These are phyloP conservation scores for Puya raimondii DNA, from an alignment of 176 grass and related monocot species.

Conservation along the genomic window DNA sequence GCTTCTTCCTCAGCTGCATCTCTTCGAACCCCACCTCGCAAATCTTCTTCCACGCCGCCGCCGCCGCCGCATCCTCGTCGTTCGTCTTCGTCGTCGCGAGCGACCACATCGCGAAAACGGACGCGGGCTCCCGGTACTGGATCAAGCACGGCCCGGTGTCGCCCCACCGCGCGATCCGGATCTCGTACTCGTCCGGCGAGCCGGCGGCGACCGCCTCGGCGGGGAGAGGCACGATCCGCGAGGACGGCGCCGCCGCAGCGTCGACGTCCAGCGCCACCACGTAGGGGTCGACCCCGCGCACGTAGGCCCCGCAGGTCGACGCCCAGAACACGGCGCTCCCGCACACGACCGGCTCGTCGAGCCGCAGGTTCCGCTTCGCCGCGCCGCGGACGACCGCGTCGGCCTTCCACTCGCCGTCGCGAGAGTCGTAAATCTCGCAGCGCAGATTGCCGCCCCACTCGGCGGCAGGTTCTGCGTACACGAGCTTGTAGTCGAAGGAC, in stretches of 20 bases:
- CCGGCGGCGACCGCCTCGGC: not conserved
- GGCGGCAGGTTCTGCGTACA: not conserved
- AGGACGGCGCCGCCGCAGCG: not conserved
- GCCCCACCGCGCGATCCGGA: not conserved
- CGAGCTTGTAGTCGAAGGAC: not conserved
- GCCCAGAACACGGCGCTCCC: not conserved
- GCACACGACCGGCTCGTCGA: not conserved
- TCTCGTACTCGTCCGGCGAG: not conserved
- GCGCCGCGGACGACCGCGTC: not conserved
- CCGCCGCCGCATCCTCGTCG: not conserved
- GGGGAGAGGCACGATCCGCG: not conserved
- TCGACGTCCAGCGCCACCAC: not conserved
- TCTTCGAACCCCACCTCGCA: not conserved
- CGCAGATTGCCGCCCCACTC: not conserved
- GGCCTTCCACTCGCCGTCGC: not conserved
- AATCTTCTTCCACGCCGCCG: not conserved
- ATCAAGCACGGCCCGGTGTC: not conserved
- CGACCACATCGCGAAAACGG: not conserved
- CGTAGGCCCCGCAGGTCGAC: not conserved
- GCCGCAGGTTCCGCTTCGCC: not conserved
- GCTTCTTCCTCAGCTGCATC: not conserved
- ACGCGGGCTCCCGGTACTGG: not conserved
- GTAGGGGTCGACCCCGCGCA: not conserved
- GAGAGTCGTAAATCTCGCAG: not conserved
- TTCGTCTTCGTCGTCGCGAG: not conserved